These are phyloP conservation scores for Lentinula novae-zelandiae DNA, from an alignment of 1,284 basidiomycete genomes.

Conservation along the genomic window DNA sequence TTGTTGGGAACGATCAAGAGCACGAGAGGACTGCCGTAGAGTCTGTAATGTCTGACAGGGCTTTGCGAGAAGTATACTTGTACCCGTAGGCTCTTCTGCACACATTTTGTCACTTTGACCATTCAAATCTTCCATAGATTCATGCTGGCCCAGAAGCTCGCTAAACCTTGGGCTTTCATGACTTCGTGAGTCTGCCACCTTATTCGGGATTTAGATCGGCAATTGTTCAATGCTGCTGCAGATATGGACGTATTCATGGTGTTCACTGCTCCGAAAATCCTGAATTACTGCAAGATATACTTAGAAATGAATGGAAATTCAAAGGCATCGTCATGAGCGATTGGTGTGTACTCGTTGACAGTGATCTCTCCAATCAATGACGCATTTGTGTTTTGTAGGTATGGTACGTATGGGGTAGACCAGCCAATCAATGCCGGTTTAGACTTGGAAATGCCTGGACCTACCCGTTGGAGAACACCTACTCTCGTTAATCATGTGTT, in stretches of 20 bases:
- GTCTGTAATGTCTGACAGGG: slow-evolving; percentile 58
- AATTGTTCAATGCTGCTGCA: slow-evolving; percentile 18
- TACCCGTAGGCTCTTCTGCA: slow-evolving; percentile 46
- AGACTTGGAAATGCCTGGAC: slow-evolving; percentile 18
- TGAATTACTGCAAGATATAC: slow-evolving; percentile 49
- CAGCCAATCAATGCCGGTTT: slow-evolving; percentile 15
- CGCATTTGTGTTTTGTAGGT: slow-evolving; percentile 33
- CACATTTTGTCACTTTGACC: background rate
- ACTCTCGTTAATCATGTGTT: slow-evolving; percentile 54
- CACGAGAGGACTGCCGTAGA: slow-evolving; percentile 61
- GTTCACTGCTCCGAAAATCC: slow-evolving; percentile 61
- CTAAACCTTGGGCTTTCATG: slow-evolving; percentile 62
- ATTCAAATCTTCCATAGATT: slow-evolving; percentile 36
- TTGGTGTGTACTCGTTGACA: slow-evolving; percentile 37
- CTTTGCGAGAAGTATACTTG: slow-evolving; percentile 68
- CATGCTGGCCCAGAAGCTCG: slow-evolving; percentile 61
- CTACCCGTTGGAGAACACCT: slow-evolving; percentile 54
- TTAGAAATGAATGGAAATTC: slow-evolving; percentile 68
- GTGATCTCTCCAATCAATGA: background rate
- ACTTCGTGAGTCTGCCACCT: slow-evolving; percentile 39
- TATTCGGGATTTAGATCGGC: background rate
- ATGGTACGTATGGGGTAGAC: slow-evolving; percentile 21
- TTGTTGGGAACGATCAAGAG: slow-evolving; percentile 64
- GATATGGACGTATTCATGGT: slow-evolving; percentile 65
- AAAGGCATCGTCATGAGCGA: slow-evolving; percentile 64